Evolutionary conservation across 352 stramenopile genomes (phyloP), one percentile per base, ranked within the genome.

Genomic region (Phytophthora hybrid): DNA sequence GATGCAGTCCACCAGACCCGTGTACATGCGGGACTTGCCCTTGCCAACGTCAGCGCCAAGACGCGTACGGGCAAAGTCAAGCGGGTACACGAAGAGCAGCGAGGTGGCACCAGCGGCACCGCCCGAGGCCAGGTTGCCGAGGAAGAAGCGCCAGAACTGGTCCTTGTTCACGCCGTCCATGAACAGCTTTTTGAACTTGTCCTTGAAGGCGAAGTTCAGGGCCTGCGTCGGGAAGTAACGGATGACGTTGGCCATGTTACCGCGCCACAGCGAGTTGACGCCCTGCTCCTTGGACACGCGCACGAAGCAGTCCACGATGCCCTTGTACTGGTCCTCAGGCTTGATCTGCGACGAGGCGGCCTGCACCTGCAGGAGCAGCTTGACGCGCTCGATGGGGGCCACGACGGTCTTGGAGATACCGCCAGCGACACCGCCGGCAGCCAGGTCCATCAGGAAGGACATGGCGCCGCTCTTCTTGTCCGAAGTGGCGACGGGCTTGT

Each of bases 51-150:
- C 98, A 39, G 97, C 98, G 59, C 97, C 98, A n/a, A 99, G 90
- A 88, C 97, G 96, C 62, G 98, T 99, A 97, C 98, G 97, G 37
- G 97, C 97, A 72, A 99, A 99, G 86, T 99, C 98, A 68, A 99
- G 91, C 57, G 97, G 97, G 89, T 99, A 99, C 69, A 99, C 89
- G 69, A 98, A 98, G 37, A 97, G 83, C 10, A 99, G 88, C 67
- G 97, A 99, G 55, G 95, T 98, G 47, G 97, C 97, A 81, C 98
- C 98, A 32, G 98, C 98, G 66, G 98, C 89, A 92, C 97, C 98
- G 66, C 98, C 98, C 78, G 97, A 99, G 31, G 97, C 97, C 59
- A 99, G 90, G 94, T 99, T 99, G 70, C 98, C 98, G 5, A 96
- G 47, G 88, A 99, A 99, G 93, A 99, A 99, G 71, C 97, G 97